Base-by-base conservation (phyloP, 208 protist species). In the Tritrichomonas musculus region DNA sequence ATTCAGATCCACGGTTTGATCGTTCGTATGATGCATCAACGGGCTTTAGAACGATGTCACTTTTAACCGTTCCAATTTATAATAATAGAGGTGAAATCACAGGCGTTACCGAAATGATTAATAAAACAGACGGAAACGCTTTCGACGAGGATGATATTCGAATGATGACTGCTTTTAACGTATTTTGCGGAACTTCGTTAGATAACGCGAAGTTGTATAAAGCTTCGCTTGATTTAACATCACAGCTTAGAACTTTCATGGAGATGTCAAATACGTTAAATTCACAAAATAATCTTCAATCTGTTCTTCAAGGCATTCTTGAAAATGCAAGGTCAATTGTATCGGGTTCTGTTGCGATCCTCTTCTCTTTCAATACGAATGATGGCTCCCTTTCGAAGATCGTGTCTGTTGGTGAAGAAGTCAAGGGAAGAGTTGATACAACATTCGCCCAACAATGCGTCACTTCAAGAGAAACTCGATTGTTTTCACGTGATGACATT, bases 1-100 rank as follows among this genome's bases (percentile, higher is more conserved):
- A 96, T 66, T 36, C 3, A n/a, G 95, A 96, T 64, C 4, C 25
- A 49, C 66, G 95, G 41, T 96, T 96, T 94, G 55, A 92, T 27
- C 41, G n/a, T 41, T 25, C 47, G 5, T 30, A 66, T 50, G 82
- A 92, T 47, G 0, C 33, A 41, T n/a, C 20, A 27, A 69, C 82
- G 22, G 82, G 82, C 2, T 92, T 69, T 27, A 33, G 36, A 41
- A 92, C 82, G 0, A 39, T 14, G 11, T 47, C 20, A 5, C 5
- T 92, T 22, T 50, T 92, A 13, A 69, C n/a, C 41, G 82, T 92
- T 30, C 82, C 82, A 66, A 66, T 92, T 39, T 66, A 53, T 39
- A 95, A 95, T 65, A 82, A 72, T n/a, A 22, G 93, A 17, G 94
- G 94, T 5, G 73, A 82, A 60, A 92, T 95, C 53, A 75, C 95